A percentile compares a stretch with the other conserved stretches of the same genome.
Conservation (phyloP, 1,284 basidiomycete species). For the Neonothopanus nambi region DNA sequence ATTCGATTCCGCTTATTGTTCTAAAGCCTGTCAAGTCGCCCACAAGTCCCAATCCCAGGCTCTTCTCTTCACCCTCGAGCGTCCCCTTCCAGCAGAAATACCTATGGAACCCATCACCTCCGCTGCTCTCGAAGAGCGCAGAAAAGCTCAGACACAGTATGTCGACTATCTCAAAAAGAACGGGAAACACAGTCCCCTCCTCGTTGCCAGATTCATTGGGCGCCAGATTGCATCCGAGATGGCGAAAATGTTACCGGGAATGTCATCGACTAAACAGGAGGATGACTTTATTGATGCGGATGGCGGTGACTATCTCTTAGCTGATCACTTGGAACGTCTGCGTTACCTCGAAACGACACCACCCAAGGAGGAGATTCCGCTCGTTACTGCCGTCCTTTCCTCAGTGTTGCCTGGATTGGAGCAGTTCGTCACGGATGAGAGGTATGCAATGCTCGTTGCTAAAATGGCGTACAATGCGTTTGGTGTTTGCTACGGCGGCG, state of each 20-base stretch:
- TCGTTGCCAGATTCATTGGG: slow-evolving; percentile 71
- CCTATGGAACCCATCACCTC: slow-evolving; percentile 33
- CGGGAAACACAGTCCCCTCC: slow-evolving; percentile 47
- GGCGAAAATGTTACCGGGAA: slow-evolving; percentile 41
- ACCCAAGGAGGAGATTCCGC: slow-evolving; percentile 47
- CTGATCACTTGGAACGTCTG: slow-evolving; percentile 74
- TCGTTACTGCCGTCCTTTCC: slow-evolving; percentile 59
- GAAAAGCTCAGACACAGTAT: slow-evolving; percentile 58
- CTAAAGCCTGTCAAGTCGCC: slow-evolving; percentile 59
- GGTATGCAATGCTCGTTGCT: slow-evolving; percentile 60
- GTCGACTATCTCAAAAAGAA: slow-evolving; percentile 52
- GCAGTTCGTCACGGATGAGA: slow-evolving; percentile 63
- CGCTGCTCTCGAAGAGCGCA: slow-evolving; percentile 43
- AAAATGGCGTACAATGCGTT: slow-evolving; percentile 76
- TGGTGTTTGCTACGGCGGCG: slow-evolving; percentile 63
- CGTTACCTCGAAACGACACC: slow-evolving; percentile 59
- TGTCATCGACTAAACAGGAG: slow-evolving; percentile 11
- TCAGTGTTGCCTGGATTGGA: slow-evolving; percentile 71
- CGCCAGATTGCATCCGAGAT: slow-evolving; percentile 69
- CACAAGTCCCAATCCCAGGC: slow-evolving; percentile 61
- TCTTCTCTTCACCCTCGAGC: slow-evolving; percentile 68
- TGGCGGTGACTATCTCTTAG: slow-evolving; percentile 56
- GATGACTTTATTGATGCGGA: slow-evolving; percentile 50
- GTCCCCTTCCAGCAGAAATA: slow-evolving; percentile 57
- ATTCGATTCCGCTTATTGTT: slow-evolving; percentile 68